A percentile compares a stretch with the other conserved stretches of the same genome.
Evolutionary conservation across 2,329 filamentous ascomycete species (phyloP).

Genomic region (Zymoseptoria passerinii): DNA sequence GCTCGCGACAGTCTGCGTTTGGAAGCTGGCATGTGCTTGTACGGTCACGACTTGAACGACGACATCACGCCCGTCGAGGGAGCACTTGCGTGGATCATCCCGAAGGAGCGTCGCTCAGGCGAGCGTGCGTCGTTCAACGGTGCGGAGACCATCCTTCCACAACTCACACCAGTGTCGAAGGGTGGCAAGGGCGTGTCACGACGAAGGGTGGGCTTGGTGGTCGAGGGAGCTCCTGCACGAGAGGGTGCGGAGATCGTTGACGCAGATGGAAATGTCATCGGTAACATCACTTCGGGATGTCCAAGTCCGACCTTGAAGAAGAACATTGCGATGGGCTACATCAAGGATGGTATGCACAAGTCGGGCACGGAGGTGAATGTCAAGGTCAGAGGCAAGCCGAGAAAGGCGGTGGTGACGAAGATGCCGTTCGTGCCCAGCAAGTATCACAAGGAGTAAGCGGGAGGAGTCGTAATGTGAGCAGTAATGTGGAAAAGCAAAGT

Average conservation of each 20-base stretch:
- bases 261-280: slow-evolving; percentile 58
- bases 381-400: slow-evolving; percentile 65
- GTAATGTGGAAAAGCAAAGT: background rate
- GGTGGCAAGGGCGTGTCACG: slow-evolving; percentile 51
- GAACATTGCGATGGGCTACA: slow-evolving; percentile 95
- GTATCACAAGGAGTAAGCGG: slow-evolving; percentile 52
- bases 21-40: slow-evolving; percentile 98
- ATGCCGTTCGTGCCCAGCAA: slow-evolving; percentile 82
- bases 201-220: slow-evolving; percentile 69
- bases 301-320: slow-evolving; percentile 77
- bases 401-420: slow-evolving; percentile 68
- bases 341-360: slow-evolving; percentile 75
- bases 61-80: slow-evolving; percentile 60
- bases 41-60: slow-evolving; percentile 94
- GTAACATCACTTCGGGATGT: slow-evolving; percentile 78
- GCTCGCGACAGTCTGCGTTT: slow-evolving; percentile 86
- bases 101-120: slow-evolving; percentile 61
- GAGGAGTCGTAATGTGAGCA: background rate
- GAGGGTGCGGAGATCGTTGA: slow-evolving; percentile 75
- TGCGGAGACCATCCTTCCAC: slow-evolving; percentile 64
- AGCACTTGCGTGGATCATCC: slow-evolving; percentile 70
- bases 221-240: slow-evolving; percentile 80
- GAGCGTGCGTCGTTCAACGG: slow-evolving; percentile 69
- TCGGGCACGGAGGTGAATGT: slow-evolving; percentile 72
- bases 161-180: slow-evolving; percentile 48